These are phyloP conservation scores for Cryptosporidium meleagridis DNA, from an alignment of 169 alveolate genomes.

Conservation along the genomic window DNA sequence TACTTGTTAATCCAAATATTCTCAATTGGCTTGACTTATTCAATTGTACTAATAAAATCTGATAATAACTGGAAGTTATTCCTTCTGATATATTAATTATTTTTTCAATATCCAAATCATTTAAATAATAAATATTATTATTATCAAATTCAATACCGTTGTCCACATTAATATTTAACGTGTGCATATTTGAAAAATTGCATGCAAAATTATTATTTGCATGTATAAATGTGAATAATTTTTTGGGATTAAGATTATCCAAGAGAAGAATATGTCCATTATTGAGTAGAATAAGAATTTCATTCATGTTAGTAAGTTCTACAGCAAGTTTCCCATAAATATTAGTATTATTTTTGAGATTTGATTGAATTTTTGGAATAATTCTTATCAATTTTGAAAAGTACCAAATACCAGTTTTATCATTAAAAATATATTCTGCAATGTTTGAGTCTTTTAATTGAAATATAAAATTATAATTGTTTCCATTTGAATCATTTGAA, in stretches of 20 bases:
- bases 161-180: conserved; percentile 9
- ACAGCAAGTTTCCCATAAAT: background rate
- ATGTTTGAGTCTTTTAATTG: background rate
- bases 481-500: background rate
- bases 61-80: conserved; percentile 15
- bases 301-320: background rate
- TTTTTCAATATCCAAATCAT: background rate
- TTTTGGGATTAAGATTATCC: conserved; percentile 1
- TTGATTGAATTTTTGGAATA: background rate
- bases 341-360: background rate
- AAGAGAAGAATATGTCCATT: conserved; percentile 8
- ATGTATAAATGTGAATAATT: conserved; percentile 2
- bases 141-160: conserved; percentile 4
- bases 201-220: conserved; percentile 37
- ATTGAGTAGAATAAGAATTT: conserved; percentile 24
- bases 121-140: background rate
- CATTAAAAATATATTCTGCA: conserved; percentile 14
- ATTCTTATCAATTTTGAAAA: background rate
- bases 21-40: background rate
- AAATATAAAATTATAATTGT: background rate
- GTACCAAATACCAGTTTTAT: conserved; percentile 14
- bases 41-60: conserved; percentile 4
- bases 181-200: background rate
- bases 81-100: background rate
- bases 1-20: conserved; percentile 3